Conservation (phyloP, 495 filamentous ascomycete species). For the Penicillium samsonianum region DNA sequence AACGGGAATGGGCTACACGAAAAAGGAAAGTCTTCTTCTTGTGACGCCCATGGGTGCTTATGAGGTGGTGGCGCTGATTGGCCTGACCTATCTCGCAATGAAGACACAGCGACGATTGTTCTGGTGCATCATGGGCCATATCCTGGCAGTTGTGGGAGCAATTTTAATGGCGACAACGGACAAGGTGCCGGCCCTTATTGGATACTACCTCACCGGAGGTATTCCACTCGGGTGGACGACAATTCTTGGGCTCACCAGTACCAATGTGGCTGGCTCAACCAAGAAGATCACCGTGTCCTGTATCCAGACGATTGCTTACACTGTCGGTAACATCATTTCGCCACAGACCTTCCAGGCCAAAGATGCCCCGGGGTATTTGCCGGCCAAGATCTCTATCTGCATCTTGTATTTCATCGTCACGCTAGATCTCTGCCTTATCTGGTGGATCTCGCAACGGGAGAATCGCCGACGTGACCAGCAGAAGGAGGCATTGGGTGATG, state of each 20-base stretch:
- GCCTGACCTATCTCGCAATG: constrained; percentile 57
- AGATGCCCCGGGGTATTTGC: constrained; percentile 56
- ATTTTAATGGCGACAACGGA: constrained; percentile 50
- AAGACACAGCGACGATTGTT: constrained; percentile 36
- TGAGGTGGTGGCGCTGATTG: constrained; percentile 56
- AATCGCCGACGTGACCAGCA: constrained; percentile 44
- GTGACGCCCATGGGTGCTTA: constrained; percentile 60
- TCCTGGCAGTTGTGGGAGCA: constrained; percentile 51
- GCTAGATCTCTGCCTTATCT: constrained; percentile 46
- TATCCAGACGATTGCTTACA: constrained; percentile 60
- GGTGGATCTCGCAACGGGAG: constrained; percentile 34
- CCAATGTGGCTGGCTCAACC: constrained; percentile 53
- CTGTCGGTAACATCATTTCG: constrained; percentile 56
- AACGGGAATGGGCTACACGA: constrained; percentile 29
- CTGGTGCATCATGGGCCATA: constrained; percentile 26
- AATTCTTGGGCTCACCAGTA: constrained; percentile 50
- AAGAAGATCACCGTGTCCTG: constrained; percentile 67
- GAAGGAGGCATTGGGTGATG: constrained; percentile 40
- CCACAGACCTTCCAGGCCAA: constrained; percentile 51
- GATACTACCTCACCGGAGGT: constrained; percentile 50
- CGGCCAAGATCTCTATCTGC: constrained; percentile 61
- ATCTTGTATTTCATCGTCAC: constrained; percentile 54
- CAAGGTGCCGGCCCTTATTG: constrained; percentile 32
- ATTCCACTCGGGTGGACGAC: constrained; percentile 49
- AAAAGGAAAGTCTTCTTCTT: constrained; percentile 57